Conservation (phyloP, 2,329 filamentous ascomycete genomes). For the Aspergillus novoparasiticus region DNA sequence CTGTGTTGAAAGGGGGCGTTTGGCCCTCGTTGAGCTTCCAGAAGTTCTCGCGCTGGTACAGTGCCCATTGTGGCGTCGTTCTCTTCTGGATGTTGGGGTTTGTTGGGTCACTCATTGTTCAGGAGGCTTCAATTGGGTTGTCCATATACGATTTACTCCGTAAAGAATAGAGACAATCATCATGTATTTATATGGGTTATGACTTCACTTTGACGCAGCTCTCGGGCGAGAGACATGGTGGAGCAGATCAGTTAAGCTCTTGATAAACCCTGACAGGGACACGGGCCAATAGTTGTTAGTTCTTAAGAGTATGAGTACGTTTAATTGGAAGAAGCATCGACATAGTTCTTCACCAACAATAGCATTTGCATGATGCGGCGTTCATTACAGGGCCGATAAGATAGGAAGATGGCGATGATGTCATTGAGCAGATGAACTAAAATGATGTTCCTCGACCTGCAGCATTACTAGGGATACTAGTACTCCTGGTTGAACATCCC, state of each 20-base stretch:
- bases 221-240: conserved; percentile 16
- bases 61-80: conserved; percentile 56
- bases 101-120: conserved; percentile 46
- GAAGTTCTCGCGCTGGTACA: conserved; percentile 60
- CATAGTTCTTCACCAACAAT: not conserved
- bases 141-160: not conserved
- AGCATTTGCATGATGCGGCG: not conserved
- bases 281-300: not conserved
- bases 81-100: conserved; percentile 55
- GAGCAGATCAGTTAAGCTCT: conserved; percentile 6
- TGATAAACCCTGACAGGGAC: not conserved
- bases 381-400: not conserved
- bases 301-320: not conserved
- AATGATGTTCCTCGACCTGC: too few species aligned
- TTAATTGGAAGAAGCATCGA: not conserved
- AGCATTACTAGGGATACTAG: not conserved
- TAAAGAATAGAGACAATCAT: not conserved
- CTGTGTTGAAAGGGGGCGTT: conserved; percentile 55
- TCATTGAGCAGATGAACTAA: conserved; percentile 1
- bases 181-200: conserved; percentile 13
- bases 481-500: not conserved
- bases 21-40: conserved; percentile 56
- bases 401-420: not conserved
- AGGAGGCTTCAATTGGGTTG: not conserved
- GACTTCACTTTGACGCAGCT: conserved; percentile 34